Evolutionary conservation across 163 green algal genomes (phyloP).

Genomic region (Scenedesmus sp.): DNA sequence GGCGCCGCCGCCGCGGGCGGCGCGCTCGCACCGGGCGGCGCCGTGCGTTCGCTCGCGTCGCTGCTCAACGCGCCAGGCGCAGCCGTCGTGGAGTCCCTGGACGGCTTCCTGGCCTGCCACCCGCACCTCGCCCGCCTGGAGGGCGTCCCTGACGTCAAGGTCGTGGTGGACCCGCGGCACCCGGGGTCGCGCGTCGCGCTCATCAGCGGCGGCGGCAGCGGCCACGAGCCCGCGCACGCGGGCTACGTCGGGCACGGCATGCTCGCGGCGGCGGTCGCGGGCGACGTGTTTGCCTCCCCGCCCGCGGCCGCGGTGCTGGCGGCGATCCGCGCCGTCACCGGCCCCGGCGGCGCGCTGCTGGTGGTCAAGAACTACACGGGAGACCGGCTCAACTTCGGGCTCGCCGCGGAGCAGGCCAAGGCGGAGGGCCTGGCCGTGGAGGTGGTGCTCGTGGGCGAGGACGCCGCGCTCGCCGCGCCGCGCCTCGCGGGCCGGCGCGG

Average conservation of each 20-base stretch:
- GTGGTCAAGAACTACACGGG: conserved; percentile 88
- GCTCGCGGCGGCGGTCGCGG: conserved; percentile 88
- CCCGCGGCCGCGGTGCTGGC: conserved; percentile 82
- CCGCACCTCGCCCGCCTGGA: conserved; percentile 66
- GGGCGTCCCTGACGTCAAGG: conserved; percentile 67
- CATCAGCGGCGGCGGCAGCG: conserved; percentile 61
- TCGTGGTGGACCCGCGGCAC: neutral
- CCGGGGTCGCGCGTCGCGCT: neutral
- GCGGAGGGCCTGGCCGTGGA: conserved; percentile 76
- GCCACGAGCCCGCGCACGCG: conserved; percentile 87
- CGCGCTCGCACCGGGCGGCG: no score
- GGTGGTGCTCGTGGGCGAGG: conserved; percentile 91
- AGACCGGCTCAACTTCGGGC: conserved; percentile 93
- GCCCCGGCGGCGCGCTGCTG: conserved; percentile 8
- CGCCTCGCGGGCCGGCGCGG: conserved; percentile 75
- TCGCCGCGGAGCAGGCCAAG: conserved; percentile 86
- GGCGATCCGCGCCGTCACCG: conserved; percentile 75
- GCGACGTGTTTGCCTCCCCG: conserved; percentile 92
- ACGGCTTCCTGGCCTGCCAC: conserved; percentile 56
- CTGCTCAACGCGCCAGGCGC: conserved; percentile 58
- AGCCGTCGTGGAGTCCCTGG: conserved; percentile 57
- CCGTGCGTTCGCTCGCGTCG: no score
- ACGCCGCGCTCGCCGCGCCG: conserved; percentile 74
- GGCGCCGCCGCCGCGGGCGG: no score
- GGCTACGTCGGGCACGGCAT: conserved; percentile 90